These are phyloP conservation scores for Cryptococcus floricola DNA, from an alignment of 1,284 basidiomycete species.

Conservation along the genomic window DNA sequence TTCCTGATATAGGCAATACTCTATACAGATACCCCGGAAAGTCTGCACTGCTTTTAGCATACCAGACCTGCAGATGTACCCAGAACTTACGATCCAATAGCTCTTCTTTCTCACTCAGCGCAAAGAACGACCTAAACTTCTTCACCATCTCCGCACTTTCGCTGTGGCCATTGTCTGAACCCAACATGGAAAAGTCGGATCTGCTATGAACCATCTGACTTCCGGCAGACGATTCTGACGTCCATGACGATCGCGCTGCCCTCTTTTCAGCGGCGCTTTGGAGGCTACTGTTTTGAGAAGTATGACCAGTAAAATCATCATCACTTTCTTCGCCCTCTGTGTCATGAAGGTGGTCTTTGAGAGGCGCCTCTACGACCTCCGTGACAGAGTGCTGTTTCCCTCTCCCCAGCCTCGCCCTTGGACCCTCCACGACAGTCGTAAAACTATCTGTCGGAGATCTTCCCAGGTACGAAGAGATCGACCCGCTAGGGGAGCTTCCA, in stretches of 20 bases:
- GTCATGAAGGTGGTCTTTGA: slow-evolving; percentile 7
- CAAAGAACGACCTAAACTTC: slow-evolving; percentile 71
- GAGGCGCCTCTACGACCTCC: slow-evolving; percentile 21
- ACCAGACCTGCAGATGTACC: not conserved
- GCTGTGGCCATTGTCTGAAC: slow-evolving; percentile 25
- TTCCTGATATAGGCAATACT: slow-evolving; percentile 76
- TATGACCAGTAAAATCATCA: slow-evolving; percentile 5
- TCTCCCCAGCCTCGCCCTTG: not conserved
- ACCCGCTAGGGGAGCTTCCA: slow-evolving; percentile 24
- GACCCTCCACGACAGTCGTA: not conserved
- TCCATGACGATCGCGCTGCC: slow-evolving; percentile 17
- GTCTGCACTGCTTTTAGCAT: slow-evolving; percentile 53
- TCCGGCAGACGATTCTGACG: slow-evolving; percentile 14
- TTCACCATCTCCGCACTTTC: slow-evolving; percentile 32
- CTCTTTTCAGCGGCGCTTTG: not conserved
- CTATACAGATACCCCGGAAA: slow-evolving; percentile 83
- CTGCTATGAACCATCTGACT: slow-evolving; percentile 19
- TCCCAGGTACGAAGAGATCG: slow-evolving; percentile 1
- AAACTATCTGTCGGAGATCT: slow-evolving; percentile 3
- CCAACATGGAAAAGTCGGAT: slow-evolving; percentile 62
- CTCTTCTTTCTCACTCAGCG: slow-evolving; percentile 79
- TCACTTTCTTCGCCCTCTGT: slow-evolving; percentile 10
- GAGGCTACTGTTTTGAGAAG: not conserved
- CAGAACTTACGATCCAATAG: slow-evolving; percentile 72
- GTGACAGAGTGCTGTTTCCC: slow-evolving; percentile 13